Evolutionary conservation across 345 rosid species (phyloP).

Genomic region (Murraya paniculata): DNA sequence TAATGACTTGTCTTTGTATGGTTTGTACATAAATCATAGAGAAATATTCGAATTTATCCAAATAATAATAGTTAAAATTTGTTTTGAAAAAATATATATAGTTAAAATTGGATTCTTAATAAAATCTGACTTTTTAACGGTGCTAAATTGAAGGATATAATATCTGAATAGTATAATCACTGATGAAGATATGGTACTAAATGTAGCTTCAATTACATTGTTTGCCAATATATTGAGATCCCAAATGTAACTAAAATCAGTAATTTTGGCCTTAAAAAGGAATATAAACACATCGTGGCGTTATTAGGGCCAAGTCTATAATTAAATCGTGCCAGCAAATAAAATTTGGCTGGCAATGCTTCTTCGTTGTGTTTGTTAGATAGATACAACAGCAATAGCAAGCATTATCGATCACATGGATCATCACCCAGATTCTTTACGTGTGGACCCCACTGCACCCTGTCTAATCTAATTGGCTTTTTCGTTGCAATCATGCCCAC

Average conservation of each 20-base stretch:
- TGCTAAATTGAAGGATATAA: no score
- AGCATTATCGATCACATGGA: background rate
- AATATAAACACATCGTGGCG: background rate
- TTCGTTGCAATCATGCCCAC: background rate
- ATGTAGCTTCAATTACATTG: background rate
- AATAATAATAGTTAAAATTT: no score
- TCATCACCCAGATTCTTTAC: slow-evolving; percentile 4
- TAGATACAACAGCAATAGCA: background rate
- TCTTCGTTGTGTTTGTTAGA: background rate
- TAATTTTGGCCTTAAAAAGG: background rate
- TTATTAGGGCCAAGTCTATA: background rate
- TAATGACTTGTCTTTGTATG: no score
- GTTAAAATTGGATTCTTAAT: no score
- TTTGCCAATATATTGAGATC: background rate
- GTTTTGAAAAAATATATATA: no score
- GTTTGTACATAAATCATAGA: no score
- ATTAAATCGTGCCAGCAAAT: background rate
- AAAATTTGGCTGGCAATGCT: background rate
- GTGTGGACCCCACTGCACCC: slow-evolving; percentile 12
- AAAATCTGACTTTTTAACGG: no score
- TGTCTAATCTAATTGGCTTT: background rate
- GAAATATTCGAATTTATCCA: no score
- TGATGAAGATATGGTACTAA: no score
- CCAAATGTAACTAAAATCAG: no score
- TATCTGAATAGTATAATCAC: no score